Base-by-base conservation (phyloP, 176 grass and related monocot species). In the Zea luxurians region DNA sequence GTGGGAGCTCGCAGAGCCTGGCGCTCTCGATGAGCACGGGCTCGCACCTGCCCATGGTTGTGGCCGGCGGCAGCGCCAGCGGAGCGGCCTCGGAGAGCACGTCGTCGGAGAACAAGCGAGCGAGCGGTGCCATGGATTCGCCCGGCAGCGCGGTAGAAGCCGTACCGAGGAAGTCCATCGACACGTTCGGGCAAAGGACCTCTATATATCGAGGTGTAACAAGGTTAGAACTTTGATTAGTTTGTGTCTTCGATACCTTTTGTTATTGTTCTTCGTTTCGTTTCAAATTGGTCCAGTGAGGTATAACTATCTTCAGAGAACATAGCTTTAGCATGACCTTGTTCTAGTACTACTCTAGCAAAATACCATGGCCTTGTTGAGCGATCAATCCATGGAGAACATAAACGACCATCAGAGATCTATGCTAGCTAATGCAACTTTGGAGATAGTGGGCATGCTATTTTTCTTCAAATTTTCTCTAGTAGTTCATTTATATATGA, bases 171-270 rank as follows among this genome's bases (percentile, higher is more conserved):
- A 97, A 97, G 71, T 88, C 83, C 35, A 78, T 85, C 54, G 94
- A 97, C 77, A 93, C 94, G 20, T 97, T 97, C 5, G 94, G 94
- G 82, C 94, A 97, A 71, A 97, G 94, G 76, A 97, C 94, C 37
- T 97, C 94, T 35, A 90, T 89, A 78, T 97, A 93, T 55, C 84
- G 94, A 71, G 94, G 94, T 70, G 94, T 97, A 37, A 97, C 94
- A 53, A 93, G 91, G 94, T 93, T 83, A 78, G 73, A 55, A 34
- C 70, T 10, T 64, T 57, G 63, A 78, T 78, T 49, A 3, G 15
- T 55, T 85, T 55, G 37, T 73, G 16, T 75, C 61, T 68, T 74
- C n/a, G 18, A 57, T 73, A 41, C 68, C 58, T 66, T 21, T 57
- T 74, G 20, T 34, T 72, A 17, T 38, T 71, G 16, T 47, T 79